A percentile compares a stretch with the other conserved stretches of the same genome.
Evolutionary conservation across 2,329 filamentous ascomycete genomes (phyloP).

Genomic region (Stenocarpella maydis): DNA sequence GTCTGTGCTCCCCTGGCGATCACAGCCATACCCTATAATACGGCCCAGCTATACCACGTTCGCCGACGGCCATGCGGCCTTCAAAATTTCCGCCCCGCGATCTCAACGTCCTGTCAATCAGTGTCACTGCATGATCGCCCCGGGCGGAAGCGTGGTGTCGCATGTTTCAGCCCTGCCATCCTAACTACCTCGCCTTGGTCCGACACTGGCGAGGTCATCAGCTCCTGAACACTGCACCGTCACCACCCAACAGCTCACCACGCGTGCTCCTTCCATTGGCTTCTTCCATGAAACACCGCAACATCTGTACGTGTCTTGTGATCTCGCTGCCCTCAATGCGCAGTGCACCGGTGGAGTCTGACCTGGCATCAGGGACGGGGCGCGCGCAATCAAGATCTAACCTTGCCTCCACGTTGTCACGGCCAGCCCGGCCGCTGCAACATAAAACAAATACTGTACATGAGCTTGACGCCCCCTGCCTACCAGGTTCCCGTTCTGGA

Average conservation of each 20-base stretch:
- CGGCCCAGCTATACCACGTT: background rate
- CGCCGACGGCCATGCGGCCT: no score
- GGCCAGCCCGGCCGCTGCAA: conserved; percentile 1
- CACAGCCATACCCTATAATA: no score
- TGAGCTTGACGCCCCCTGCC: background rate
- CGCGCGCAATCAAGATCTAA: background rate
- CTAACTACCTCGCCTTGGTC: conserved; percentile 14
- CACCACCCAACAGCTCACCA: background rate
- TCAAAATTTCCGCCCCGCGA: conserved; percentile 15
- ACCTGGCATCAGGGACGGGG: background rate
- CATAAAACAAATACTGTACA: background rate
- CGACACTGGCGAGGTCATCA: background rate
- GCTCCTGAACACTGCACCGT: background rate
- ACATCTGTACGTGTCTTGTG: background rate
- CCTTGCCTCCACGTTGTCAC: background rate
- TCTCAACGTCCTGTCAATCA: conserved; percentile 21
- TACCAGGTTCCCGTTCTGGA: conserved; percentile 4
- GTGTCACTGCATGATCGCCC: conserved; percentile 19
- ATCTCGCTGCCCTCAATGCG: conserved; percentile 3
- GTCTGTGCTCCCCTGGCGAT: conserved; percentile 21
- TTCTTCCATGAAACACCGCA: conserved; percentile 3
- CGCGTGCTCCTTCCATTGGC: background rate
- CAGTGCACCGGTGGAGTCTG: background rate
- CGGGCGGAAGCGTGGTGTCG: conserved; percentile 15
- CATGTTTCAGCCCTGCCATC: conserved; percentile 20